These are phyloP conservation scores for Albatrellus ellisii DNA, from an alignment of 768 basidiomycete species.

Conservation along the genomic window DNA sequence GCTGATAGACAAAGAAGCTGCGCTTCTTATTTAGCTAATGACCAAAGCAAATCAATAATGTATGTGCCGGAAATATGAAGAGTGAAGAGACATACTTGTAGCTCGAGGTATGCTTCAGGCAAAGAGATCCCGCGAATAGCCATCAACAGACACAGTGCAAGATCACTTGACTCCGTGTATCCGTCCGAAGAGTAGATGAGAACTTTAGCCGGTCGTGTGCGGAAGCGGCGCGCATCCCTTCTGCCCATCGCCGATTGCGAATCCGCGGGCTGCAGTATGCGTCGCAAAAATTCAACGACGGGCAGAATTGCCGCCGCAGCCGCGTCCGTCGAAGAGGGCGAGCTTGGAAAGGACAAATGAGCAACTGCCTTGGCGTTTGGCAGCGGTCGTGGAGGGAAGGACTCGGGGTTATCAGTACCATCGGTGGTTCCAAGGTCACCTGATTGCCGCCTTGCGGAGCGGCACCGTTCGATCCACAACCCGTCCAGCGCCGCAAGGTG, in stretches of 20 bases:
- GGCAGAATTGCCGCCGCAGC: constrained; percentile 49
- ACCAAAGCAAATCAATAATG: neutral
- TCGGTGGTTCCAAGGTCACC: constrained; percentile 10
- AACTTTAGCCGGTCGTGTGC: constrained; percentile 51
- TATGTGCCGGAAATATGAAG: constrained; percentile 12
- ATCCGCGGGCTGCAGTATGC: constrained; percentile 37
- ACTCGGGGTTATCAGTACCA: too few relatives aligned
- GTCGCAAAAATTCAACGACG: constrained; percentile 56
- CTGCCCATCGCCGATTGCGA: constrained; percentile 6
- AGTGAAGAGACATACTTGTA: constrained; percentile 35
- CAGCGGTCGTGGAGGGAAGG: constrained; percentile 43
- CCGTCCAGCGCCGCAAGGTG: constrained; percentile 54
- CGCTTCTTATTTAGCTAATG: constrained; percentile 44
- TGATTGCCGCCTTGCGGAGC: constrained; percentile 10
- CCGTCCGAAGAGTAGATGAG: constrained; percentile 78
- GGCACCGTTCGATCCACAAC: constrained; percentile 29
- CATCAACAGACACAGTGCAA: constrained; percentile 84
- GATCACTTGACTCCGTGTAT: constrained; percentile 86
- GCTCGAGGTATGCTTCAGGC: constrained; percentile 85
- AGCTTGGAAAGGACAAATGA: constrained; percentile 65
- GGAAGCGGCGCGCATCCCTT: constrained; percentile 1
- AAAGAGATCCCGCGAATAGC: constrained; percentile 47
- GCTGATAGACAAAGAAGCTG: constrained; percentile 86
- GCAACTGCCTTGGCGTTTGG: constrained; percentile 61
- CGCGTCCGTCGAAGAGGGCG: constrained; percentile 37